phyloP scores from a whole-genome alignment of 75 land plant species.

The Cupressus sempervirens region DNA sequence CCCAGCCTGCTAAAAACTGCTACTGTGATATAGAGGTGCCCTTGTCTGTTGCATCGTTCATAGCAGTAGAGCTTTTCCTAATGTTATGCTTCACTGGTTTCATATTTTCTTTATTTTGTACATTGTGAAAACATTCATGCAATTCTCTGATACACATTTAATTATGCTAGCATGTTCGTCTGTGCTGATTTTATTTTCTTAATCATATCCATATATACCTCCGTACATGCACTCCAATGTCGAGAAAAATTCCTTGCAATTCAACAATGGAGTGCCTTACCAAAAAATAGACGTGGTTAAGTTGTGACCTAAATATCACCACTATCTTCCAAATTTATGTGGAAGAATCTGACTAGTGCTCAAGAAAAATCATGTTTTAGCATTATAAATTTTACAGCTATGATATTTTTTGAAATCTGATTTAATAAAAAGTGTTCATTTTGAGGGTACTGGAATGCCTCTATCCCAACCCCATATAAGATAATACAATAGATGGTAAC shows the following conservation, averaged over 20 bases:
- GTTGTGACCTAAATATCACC: neutral
- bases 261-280: neutral
- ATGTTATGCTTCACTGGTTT: neutral
- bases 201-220: neutral
- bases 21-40: neutral
- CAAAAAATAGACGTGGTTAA: neutral
- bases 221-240: too few relatives aligned
- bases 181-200: neutral
- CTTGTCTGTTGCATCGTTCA: neutral
- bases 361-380: too few relatives aligned
- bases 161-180: neutral
- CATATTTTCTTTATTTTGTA: neutral
- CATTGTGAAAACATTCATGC: neutral
- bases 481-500: neutral
- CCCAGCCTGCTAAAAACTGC: neutral
- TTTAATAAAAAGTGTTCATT: too few relatives aligned
- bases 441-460: neutral
- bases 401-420: neutral
- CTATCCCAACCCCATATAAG: neutral
- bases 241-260: neutral
- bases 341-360: neutral
- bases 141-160: neutral
- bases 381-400: neutral
- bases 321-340: neutral
- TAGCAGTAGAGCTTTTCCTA: neutral